Evolutionary conservation across 495 filamentous ascomycete genomes (phyloP).

Genomic region (Penicillium salamii): DNA sequence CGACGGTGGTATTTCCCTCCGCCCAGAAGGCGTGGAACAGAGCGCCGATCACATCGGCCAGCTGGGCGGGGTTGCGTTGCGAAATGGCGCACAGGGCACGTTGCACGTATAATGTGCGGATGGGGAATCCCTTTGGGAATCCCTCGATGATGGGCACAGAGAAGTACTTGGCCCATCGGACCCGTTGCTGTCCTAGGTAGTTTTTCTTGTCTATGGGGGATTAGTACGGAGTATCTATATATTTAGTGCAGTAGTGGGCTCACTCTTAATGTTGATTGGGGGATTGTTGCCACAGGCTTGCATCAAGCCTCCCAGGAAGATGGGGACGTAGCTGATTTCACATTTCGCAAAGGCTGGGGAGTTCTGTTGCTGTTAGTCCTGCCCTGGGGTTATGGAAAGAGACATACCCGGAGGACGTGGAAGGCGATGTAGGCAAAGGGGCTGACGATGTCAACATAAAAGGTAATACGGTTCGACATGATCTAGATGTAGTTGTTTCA

Average conservation of each 20-base stretch:
- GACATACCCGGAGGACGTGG: constrained; percentile 55
- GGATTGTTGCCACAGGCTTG: constrained; percentile 60
- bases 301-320: constrained; percentile 70
- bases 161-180: constrained; percentile 60
- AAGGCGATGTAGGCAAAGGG: constrained; percentile 72
- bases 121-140: constrained; percentile 58
- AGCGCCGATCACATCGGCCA: constrained; percentile 44
- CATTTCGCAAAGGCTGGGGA: constrained; percentile 58
- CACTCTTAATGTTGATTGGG: constrained; percentile 68
- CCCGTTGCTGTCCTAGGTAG: constrained; percentile 59
- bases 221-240: background rate
- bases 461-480: no score
- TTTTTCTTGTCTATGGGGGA: constrained; percentile 58
- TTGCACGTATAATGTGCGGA: constrained; percentile 51
- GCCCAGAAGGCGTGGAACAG: constrained; percentile 61
- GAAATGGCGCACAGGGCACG: constrained; percentile 44
- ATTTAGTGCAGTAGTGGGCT: background rate
- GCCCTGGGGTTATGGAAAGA: no score
- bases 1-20: constrained; percentile 42
- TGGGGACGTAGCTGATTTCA: constrained; percentile 62
- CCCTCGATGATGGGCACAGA: constrained; percentile 52
- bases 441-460: constrained; percentile 68
- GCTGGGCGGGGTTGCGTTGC: constrained; percentile 36
- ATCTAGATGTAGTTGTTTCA: no score
- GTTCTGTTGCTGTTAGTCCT: constrained; percentile 44